These are phyloP conservation scores for Glebionis coronaria DNA, from an alignment of 129 eudicot species.

Conservation along the genomic window DNA sequence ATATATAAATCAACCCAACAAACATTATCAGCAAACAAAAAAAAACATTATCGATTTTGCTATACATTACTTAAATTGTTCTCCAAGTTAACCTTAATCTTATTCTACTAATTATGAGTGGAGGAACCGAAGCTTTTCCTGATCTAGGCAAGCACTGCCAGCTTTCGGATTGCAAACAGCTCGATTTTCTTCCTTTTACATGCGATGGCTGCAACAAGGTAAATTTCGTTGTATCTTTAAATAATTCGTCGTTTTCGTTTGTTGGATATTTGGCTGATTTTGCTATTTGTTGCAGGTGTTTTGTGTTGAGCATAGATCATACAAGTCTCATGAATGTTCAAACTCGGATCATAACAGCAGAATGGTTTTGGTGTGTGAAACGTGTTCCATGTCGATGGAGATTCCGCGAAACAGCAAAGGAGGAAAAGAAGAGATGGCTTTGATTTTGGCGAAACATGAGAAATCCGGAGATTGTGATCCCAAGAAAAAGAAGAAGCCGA, in stretches of 20 bases:
- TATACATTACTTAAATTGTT: constrained; percentile 11
- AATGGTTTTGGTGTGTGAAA: constrained; percentile 71
- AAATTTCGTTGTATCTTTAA: not conserved
- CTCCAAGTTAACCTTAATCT: constrained; percentile 9
- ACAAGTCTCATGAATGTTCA: constrained; percentile 71
- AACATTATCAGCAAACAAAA: constrained; percentile 1
- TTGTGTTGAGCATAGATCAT: constrained; percentile 74
- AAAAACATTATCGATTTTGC: not conserved
- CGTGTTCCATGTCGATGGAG: constrained; percentile 76
- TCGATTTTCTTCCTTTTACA: constrained; percentile 88
- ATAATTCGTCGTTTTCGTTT: not conserved
- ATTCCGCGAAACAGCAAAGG: constrained; percentile 43
- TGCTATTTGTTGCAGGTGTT: constrained; percentile 47
- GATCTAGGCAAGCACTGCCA: constrained; percentile 82
- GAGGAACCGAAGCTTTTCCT: constrained; percentile 94
- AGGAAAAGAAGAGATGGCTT: constrained; percentile 48
- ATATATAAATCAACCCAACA: not conserved
- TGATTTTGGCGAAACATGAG: constrained; percentile 48
- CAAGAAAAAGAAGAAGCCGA: constrained; percentile 75
- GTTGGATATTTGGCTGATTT: not conserved
- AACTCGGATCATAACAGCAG: constrained; percentile 73
- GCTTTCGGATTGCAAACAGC: constrained; percentile 64
- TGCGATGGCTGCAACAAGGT: constrained; percentile 79
- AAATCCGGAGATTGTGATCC: constrained; percentile 79
- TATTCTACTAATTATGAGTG: constrained; percentile 43